Percentiles rank a stretch among this genome's conserved stretches.
These are phyloP conservation scores for Beauveria asiatica DNA, from an alignment of 2,329 filamentous ascomycete genomes.

Conservation along the genomic window DNA sequence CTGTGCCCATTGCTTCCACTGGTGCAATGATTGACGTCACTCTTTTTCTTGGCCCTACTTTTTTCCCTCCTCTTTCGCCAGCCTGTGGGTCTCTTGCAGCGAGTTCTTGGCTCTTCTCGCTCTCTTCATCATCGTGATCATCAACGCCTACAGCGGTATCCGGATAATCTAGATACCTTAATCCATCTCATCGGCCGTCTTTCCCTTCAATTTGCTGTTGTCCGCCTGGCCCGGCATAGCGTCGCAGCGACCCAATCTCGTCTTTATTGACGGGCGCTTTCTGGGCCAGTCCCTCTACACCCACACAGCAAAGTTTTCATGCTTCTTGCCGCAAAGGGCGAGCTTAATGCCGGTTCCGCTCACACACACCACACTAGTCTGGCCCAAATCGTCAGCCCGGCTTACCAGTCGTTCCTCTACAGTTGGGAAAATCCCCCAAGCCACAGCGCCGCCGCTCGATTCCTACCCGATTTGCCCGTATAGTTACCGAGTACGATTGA, in stretches of 20 bases:
- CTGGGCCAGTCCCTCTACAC: not conserved
- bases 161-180: not conserved
- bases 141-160: not conserved
- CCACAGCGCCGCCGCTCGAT: slow-evolving; percentile 1
- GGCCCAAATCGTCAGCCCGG: not conserved
- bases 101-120: not conserved
- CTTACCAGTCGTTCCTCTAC: not conserved
- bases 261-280: not conserved
- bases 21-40: slow-evolving; percentile 7
- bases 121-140: not conserved
- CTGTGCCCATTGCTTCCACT: not conserved
- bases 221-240: too few relatives aligned
- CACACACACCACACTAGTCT: not conserved
- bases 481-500: not conserved
- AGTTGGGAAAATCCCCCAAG: not conserved
- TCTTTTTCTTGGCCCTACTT: not conserved
- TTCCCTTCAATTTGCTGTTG: too few relatives aligned
- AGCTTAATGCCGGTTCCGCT: slow-evolving; percentile 1
- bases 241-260: too few relatives aligned
- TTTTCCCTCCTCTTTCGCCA: not conserved
- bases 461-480: slow-evolving; percentile 4
- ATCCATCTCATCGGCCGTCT: not conserved
- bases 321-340: not conserved
- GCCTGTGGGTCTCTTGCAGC: not conserved
- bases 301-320: not conserved